Evolutionary conservation across 345 rosid genomes (phyloP).

Genomic region (Orychophragmus violaceus): DNA sequence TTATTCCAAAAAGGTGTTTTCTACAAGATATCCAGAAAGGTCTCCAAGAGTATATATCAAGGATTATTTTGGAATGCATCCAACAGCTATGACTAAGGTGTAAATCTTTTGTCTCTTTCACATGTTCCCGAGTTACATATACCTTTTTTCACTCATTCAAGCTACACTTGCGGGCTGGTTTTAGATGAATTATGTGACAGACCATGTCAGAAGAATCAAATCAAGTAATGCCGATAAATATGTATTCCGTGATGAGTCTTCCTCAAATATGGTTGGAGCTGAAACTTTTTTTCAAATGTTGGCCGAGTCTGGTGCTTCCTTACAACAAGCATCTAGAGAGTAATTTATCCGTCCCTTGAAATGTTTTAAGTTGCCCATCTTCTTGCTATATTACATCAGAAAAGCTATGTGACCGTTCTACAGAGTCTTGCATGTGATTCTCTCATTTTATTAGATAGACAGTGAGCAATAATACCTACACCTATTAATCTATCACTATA

Average conservation of each 20-base stretch:
- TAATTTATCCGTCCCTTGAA: conserved; percentile 33
- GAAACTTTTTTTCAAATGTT: conserved; percentile 53
- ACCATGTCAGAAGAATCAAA: conserved; percentile 38
- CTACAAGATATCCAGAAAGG: conserved; percentile 54
- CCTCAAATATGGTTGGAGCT: conserved; percentile 45
- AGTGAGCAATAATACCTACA: neutral
- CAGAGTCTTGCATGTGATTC: neutral
- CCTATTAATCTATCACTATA: neutral
- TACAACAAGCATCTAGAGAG: conserved; percentile 56
- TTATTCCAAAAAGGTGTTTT: conserved; percentile 42
- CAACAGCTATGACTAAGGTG: conserved; percentile 48
- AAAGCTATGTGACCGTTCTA: neutral
- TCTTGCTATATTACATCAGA: neutral
- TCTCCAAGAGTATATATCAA: conserved; percentile 52
- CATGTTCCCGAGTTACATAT: neutral
- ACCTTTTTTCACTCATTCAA: conserved; percentile 5
- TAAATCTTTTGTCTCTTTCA: neutral
- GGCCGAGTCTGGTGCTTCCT: conserved; percentile 64
- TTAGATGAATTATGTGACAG: conserved; percentile 44
- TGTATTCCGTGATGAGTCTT: conserved; percentile 49
- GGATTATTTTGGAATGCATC: conserved; percentile 64
- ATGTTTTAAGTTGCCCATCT: neutral
- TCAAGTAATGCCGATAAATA: conserved; percentile 53
- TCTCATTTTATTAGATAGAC: neutral
- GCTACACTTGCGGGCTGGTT: conserved; percentile 14